Evolutionary conservation across 164 flowering plant species (phyloP).

Genomic region (Macadamia integrifolia): DNA sequence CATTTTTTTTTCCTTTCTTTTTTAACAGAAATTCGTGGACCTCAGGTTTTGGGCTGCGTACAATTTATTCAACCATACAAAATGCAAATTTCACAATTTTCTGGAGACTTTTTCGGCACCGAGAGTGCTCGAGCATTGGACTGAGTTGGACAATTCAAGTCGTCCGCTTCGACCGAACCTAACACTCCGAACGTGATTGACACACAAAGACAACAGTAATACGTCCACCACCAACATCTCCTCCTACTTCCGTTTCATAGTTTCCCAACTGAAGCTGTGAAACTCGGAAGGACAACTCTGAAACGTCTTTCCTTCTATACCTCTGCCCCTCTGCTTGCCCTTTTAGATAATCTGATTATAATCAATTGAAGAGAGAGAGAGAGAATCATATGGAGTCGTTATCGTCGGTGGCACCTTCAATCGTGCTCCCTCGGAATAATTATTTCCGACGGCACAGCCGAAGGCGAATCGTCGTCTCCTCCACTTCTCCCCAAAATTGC

Average conservation of each 20-base stretch:
- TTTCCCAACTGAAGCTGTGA: neutral
- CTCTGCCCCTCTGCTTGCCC: neutral
- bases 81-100: too few relatives aligned
- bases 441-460: conserved; percentile 24
- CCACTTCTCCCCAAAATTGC: neutral
- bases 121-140: too few relatives aligned
- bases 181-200: too few relatives aligned
- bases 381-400: conserved; percentile 64
- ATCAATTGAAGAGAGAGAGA: conserved; percentile 4
- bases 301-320: neutral
- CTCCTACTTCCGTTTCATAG: neutral
- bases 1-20: too few relatives aligned
- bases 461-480: conserved; percentile 2
- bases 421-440: conserved; percentile 35
- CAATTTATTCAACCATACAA: too few relatives aligned
- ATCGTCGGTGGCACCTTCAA: conserved; percentile 53
- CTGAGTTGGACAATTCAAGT: neutral
- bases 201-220: too few relatives aligned
- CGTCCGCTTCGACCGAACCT: neutral
- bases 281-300: neutral
- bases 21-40: too few relatives aligned
- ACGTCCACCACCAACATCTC: too few relatives aligned
- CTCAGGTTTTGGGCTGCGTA: too few relatives aligned
- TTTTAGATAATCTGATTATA: neutral
- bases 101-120: too few relatives aligned